A percentile compares a stretch with the other conserved stretches of the same genome.
phyloP scores from a whole-genome alignment of 257 asterid species.

The Misopates orontium region DNA sequence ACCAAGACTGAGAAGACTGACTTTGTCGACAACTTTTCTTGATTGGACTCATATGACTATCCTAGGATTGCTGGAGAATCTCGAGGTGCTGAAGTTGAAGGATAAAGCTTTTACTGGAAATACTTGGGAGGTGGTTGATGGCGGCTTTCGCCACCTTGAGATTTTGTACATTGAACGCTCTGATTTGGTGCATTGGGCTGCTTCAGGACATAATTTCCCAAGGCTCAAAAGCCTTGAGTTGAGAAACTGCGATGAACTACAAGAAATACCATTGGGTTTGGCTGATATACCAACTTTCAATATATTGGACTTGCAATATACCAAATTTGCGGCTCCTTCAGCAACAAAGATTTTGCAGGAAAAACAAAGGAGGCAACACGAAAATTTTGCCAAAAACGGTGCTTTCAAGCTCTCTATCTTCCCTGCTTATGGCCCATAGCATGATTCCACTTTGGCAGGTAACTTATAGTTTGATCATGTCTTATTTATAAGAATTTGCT shows the following conservation, averaged over 20 bases:
- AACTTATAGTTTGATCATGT: too few species aligned
- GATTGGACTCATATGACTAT: conserved; percentile 38
- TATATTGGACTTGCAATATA: conserved; percentile 26
- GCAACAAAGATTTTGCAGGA: conserved; percentile 24
- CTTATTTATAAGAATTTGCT: too few species aligned
- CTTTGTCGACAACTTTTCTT: conserved; percentile 28
- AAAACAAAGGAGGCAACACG: background rate
- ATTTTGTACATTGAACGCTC: conserved; percentile 36
- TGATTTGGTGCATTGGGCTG: conserved; percentile 37
- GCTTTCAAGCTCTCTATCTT: conserved; percentile 33
- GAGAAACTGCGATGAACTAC: conserved; percentile 34
- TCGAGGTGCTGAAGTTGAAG: conserved; percentile 36
- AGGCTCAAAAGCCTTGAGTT: conserved; percentile 30
- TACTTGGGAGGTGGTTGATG: conserved; percentile 27
- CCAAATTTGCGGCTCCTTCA: conserved; percentile 22
- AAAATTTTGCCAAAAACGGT: background rate
- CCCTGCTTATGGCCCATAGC: conserved; percentile 24
- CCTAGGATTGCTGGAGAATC: conserved; percentile 33
- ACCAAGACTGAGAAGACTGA: conserved; percentile 28
- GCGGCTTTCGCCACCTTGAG: conserved; percentile 29
- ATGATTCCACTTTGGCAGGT: too few species aligned
- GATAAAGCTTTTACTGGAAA: conserved; percentile 37
- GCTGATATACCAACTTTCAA: conserved; percentile 34
- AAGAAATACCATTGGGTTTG: conserved; percentile 32
- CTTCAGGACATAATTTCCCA: conserved; percentile 37